Evolutionary conservation across 768 basidiomycete species (phyloP).

Genomic region (Termitomyces sp.): DNA sequence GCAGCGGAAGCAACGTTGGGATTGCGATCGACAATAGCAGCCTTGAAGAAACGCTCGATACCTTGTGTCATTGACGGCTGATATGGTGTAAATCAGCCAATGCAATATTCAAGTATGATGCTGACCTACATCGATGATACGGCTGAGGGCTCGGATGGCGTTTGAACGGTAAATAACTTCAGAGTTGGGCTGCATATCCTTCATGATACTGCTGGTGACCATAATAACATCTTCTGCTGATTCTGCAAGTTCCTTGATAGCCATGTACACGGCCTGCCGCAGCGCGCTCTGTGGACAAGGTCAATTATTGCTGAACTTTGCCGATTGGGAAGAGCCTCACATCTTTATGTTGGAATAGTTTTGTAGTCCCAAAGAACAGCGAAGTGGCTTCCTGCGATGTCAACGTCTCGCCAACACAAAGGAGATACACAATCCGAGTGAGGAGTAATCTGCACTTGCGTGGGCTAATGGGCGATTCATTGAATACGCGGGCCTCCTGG

Average conservation of each 20-base stretch:
- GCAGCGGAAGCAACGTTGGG: constrained; percentile 95
- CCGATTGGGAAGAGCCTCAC: constrained; percentile 43
- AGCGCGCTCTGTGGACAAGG: constrained; percentile 66
- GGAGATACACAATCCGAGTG: constrained; percentile 92
- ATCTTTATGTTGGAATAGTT: constrained; percentile 99
- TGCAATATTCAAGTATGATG: neutral
- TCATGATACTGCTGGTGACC: constrained; percentile 99
- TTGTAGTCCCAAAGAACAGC: constrained; percentile 97
- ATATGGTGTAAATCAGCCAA: constrained; percentile 9
- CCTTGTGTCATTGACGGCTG: constrained; percentile 99
- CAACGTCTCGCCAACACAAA: constrained; percentile 95
- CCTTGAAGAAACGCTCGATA: constrained; percentile 98
- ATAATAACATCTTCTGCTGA: constrained; percentile 99
- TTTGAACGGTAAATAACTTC: constrained; percentile 99
- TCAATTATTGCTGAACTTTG: neutral
- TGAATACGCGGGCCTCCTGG: constrained; percentile 98
- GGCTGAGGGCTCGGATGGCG: constrained; percentile 91
- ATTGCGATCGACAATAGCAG: constrained; percentile 96
- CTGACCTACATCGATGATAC: constrained; percentile 90
- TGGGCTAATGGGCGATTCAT: constrained; percentile 97
- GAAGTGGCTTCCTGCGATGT: constrained; percentile 94
- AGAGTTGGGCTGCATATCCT: constrained; percentile 99
- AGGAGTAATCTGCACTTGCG: constrained; percentile 94
- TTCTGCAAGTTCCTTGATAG: constrained; percentile 94
- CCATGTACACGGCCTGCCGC: constrained; percentile 96